phyloP scores from a whole-genome alignment of 345 rosid genomes.

The Eucalyptus albens region DNA sequence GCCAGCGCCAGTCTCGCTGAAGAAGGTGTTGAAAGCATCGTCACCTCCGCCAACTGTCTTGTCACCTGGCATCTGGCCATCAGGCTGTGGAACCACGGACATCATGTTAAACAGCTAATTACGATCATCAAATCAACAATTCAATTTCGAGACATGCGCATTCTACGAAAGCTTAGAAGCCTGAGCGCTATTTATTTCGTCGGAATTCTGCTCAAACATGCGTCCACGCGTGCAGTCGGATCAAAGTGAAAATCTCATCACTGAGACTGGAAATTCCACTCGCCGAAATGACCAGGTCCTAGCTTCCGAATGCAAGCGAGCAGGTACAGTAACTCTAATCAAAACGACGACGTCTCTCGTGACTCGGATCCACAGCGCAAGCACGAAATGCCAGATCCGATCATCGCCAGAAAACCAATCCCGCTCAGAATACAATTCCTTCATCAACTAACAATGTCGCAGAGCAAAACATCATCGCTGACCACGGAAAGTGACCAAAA shows the following conservation, averaged over 20 bases:
- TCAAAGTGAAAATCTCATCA: neutral
- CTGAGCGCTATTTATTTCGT: neutral
- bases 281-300: neutral
- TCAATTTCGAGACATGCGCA: neutral
- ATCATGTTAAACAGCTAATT: neutral
- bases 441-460: neutral
- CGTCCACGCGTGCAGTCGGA: neutral
- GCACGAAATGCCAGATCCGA: neutral
- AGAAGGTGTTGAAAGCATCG: constrained; percentile 11
- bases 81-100: neutral
- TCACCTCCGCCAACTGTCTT: constrained; percentile 6
- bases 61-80: constrained; percentile 15
- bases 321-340: neutral
- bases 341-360: neutral
- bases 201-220: neutral
- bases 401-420: neutral
- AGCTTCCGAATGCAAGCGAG: neutral
- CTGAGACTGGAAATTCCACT: neutral
- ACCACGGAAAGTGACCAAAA: neutral
- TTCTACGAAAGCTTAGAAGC: neutral
- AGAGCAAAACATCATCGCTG: neutral
- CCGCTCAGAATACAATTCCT: neutral
- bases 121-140: neutral
- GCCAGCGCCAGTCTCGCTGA: constrained; percentile 12
- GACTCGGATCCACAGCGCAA: neutral